phyloP scores from a whole-genome alignment of 768 basidiomycete genomes.

The Podaxis sp. region DNA sequence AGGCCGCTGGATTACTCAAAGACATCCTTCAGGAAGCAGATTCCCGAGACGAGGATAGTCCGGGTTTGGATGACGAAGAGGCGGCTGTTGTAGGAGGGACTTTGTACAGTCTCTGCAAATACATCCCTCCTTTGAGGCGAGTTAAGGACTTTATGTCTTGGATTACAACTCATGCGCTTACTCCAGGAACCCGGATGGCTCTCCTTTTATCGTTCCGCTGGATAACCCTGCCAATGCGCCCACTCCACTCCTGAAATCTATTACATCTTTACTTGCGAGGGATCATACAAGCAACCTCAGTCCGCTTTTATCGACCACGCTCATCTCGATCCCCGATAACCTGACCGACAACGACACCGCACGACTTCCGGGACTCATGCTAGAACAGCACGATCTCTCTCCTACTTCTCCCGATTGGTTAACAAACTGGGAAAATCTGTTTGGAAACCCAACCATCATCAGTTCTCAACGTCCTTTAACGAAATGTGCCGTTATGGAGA shows the following conservation, averaged over 20 bases:
- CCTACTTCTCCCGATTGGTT: constrained; percentile 76
- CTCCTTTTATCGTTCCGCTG: constrained; percentile 45
- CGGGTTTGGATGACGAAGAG: constrained; percentile 63
- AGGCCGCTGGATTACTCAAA: constrained; percentile 65
- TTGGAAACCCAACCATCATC: constrained; percentile 48
- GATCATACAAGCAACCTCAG: constrained; percentile 57
- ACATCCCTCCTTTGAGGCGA: constrained; percentile 57
- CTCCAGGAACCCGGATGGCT: constrained; percentile 29
- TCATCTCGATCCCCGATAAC: constrained; percentile 67
- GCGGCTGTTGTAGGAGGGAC: constrained; percentile 62
- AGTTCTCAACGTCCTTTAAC: constrained; percentile 48
- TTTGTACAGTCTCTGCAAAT: constrained; percentile 55
- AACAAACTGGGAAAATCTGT: constrained; percentile 57
- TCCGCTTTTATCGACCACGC: constrained; percentile 60
- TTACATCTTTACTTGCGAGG: constrained; percentile 62
- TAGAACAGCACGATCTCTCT: constrained; percentile 63
- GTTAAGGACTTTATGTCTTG: constrained; percentile 23
- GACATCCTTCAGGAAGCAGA: constrained; percentile 76
- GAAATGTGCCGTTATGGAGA: constrained; percentile 52
- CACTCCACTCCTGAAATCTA: constrained; percentile 58
- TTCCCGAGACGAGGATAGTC: constrained; percentile 53
- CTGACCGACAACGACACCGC: constrained; percentile 68
- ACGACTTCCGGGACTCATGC: constrained; percentile 59
- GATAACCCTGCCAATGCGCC: constrained; percentile 52
- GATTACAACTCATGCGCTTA: background rate